Percentiles rank a stretch among this genome's conserved stretches.
phyloP scores from a whole-genome alignment of 1,284 basidiomycete species.

The Coniferiporia sulphurascens region DNA sequence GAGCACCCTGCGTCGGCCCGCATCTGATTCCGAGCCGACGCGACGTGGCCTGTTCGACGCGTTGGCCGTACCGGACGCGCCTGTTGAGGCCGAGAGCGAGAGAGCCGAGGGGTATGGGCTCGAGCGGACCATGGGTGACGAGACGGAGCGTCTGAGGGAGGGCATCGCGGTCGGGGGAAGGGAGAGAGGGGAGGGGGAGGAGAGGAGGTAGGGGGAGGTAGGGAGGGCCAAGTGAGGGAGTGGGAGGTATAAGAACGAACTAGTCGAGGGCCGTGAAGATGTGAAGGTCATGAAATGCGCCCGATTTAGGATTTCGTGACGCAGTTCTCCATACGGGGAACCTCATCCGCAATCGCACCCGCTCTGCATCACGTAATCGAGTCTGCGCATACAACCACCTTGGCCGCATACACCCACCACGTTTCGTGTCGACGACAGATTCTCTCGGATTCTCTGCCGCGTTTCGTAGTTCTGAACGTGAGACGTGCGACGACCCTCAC shows the following conservation, averaged over 20 bases:
- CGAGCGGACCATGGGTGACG: conserved; percentile 16
- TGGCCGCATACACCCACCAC: no score
- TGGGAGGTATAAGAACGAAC: conserved; percentile 50
- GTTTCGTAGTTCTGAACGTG: no score
- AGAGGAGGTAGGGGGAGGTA: conserved; percentile 21
- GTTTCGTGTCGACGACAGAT: no score
- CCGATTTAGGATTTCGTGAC: background rate
- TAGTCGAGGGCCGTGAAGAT: conserved; percentile 66
- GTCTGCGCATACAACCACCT: no score
- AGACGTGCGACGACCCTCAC: no score
- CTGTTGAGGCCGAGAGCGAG: conserved; percentile 14
- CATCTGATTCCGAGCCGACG: conserved; percentile 54
- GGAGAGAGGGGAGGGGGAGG: background rate
- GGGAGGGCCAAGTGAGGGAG: conserved; percentile 36
- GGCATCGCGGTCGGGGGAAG: conserved; percentile 12
- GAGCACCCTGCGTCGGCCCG: conserved; percentile 51
- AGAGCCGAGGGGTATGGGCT: conserved; percentile 19
- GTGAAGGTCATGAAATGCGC: conserved; percentile 2
- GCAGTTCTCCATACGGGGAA: no score
- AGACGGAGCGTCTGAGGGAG: conserved; percentile 19
- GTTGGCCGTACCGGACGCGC: conserved; percentile 5
- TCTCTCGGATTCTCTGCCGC: no score
- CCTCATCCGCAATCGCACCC: no score
- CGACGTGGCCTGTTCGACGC: conserved; percentile 14
- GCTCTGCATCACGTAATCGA: no score